Evolutionary conservation across 164 flowering plant species (phyloP).

Genomic region (Nymphaea thermarum): DNA sequence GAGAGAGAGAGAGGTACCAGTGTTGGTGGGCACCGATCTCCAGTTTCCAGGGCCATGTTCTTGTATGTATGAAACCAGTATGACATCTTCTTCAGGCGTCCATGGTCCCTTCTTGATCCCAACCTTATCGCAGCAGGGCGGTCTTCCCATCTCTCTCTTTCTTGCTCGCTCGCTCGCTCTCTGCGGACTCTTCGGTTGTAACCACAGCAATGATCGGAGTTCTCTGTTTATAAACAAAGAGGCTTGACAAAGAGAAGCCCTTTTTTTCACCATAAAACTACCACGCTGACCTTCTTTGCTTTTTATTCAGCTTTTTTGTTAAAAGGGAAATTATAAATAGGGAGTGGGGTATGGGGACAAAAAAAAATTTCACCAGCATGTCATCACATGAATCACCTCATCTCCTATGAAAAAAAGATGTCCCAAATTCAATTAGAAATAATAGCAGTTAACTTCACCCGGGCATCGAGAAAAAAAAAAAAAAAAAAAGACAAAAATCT

Average conservation of each 20-base stretch:
- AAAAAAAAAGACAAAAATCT: too few relatives aligned
- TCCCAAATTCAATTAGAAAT: background rate
- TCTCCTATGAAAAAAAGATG: conserved; percentile 11
- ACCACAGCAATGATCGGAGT: too few relatives aligned
- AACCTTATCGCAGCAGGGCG: conserved; percentile 74
- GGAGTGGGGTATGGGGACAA: background rate
- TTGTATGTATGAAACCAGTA: conserved; percentile 53
- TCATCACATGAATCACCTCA: conserved; percentile 24
- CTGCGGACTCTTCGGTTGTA: background rate
- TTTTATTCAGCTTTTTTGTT: conserved; percentile 3
- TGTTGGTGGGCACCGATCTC: conserved; percentile 29
- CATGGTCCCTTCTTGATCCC: conserved; percentile 96
- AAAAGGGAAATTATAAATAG: background rate
- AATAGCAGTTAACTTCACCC: too few relatives aligned
- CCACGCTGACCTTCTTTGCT: conserved; percentile 21
- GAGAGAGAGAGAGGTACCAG: conserved; percentile 12
- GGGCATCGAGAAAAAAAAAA: too few relatives aligned
- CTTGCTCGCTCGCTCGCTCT: conserved; percentile 5
- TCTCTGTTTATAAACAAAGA: conserved; percentile 17
- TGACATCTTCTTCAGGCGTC: conserved; percentile 81
- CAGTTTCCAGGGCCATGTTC: conserved; percentile 47
- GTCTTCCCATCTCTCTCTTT: conserved; percentile 44
- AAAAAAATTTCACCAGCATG: background rate
- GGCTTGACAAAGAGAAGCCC: conserved; percentile 4
- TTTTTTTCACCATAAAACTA: conserved; percentile 15